These are phyloP conservation scores for Trichosporon inkin DNA, from an alignment of 1,284 basidiomycete species.

Conservation along the genomic window DNA sequence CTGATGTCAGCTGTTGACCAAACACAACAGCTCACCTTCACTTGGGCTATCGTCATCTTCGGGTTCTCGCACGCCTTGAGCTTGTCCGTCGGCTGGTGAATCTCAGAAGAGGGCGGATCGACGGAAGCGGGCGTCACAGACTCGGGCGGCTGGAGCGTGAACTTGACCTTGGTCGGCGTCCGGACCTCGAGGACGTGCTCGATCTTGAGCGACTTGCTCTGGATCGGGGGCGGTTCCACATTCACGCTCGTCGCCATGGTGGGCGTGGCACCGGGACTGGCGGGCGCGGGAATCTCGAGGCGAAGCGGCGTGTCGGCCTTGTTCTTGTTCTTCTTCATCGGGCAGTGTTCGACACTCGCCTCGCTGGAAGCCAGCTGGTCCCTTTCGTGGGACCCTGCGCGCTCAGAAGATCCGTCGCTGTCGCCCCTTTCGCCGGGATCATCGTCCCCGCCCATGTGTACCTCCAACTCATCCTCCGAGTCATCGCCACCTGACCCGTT, in stretches of 20 bases:
- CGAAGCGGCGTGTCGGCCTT: neutral
- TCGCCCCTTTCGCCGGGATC: neutral
- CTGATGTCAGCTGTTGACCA: neutral
- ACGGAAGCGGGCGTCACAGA: neutral
- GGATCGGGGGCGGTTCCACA: neutral
- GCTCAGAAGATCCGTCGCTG: neutral
- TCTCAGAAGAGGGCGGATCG: neutral
- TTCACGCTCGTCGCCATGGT: neutral
- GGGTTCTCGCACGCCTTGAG: neutral
- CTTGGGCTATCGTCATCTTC: neutral
- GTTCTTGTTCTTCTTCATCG: neutral
- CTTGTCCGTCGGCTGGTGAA: neutral
- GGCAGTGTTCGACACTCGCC: neutral
- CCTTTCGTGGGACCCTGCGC: neutral
- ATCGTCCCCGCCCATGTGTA: neutral
- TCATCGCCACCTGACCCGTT: neutral
- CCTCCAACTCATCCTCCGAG: neutral
- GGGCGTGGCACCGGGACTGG: neutral
- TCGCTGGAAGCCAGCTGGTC: neutral
- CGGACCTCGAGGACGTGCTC: neutral
- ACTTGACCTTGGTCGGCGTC: neutral
- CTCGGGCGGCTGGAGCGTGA: neutral
- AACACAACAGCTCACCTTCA: neutral
- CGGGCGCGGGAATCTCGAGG: neutral
- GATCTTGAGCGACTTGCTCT: constrained; percentile 6